Conservation (phyloP, 2,329 filamentous ascomycete genomes). For the Cladosporium sp. region DNA sequence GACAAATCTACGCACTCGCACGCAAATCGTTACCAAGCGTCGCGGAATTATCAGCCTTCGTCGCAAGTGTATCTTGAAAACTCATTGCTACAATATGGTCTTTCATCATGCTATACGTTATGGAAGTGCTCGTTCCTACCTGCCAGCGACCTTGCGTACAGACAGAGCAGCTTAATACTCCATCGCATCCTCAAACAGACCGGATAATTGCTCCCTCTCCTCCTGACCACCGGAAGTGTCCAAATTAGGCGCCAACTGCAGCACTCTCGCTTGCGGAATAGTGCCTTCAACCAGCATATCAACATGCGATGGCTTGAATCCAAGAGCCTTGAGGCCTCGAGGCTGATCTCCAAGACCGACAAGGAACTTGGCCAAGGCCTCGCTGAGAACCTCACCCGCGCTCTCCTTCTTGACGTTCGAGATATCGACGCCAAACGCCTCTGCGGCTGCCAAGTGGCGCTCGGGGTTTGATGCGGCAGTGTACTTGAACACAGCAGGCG, state of each 20-base stretch:
- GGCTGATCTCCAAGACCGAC: constrained; percentile 85
- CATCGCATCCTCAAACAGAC: constrained; percentile 47
- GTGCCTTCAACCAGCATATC: constrained; percentile 89
- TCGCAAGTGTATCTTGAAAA: too few relatives aligned
- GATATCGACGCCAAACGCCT: constrained; percentile 86
- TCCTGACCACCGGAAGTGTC: constrained; percentile 43
- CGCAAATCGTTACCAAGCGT: too few relatives aligned
- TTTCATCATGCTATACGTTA: too few relatives aligned
- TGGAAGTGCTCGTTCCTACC: too few relatives aligned
- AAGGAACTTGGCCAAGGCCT: constrained; percentile 78
- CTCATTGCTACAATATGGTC: too few relatives aligned
- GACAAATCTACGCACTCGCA: too few relatives aligned
- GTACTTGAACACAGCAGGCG: constrained; percentile 90
- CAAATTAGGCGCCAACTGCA: constrained; percentile 85
- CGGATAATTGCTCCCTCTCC: constrained; percentile 46
- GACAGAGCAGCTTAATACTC: constrained; percentile 27
- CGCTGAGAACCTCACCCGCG: constrained; percentile 80
- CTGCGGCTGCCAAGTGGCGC: constrained; percentile 81
- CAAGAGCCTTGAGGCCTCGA: constrained; percentile 74
- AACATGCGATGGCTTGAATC: constrained; percentile 71
- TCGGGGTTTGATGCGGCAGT: constrained; percentile 89
- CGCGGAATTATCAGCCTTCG: too few relatives aligned
- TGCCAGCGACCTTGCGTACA: too few relatives aligned
- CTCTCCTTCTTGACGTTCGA: constrained; percentile 82
- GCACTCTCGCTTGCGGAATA: constrained; percentile 81